Percentiles rank a stretch among this genome's conserved stretches.
Conservation (phyloP, 1,284 basidiomycete species). For the Quambalaria eucalypti region DNA sequence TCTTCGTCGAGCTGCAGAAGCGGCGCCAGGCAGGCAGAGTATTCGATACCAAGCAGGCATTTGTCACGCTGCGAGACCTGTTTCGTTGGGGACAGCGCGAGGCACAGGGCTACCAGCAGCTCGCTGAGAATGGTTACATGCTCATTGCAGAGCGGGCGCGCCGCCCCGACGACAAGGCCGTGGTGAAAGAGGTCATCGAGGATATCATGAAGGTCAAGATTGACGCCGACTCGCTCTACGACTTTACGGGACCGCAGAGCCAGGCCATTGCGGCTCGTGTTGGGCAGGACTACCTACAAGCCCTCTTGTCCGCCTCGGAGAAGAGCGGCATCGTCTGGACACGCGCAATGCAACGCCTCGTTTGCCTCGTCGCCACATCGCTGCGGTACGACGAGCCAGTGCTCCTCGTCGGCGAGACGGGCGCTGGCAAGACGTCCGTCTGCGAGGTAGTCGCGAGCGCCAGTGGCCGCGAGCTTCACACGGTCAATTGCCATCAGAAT, state of each 20-base stretch:
- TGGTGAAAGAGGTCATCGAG: conserved; percentile 89
- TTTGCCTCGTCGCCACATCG: conserved; percentile 71
- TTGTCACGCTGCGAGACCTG: conserved; percentile 89
- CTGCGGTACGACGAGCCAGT: conserved; percentile 87
- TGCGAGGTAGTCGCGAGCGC: conserved; percentile 79
- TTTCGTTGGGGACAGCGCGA: conserved; percentile 94
- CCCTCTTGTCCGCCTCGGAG: conserved; percentile 47
- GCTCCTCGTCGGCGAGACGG: conserved; percentile 94
- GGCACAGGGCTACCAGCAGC: conserved; percentile 72
- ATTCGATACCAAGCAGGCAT: conserved; percentile 94
- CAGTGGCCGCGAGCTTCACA: conserved; percentile 58
- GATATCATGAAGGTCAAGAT: conserved; percentile 79
- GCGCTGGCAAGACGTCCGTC: conserved; percentile 93
- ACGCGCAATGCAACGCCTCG: conserved; percentile 79
- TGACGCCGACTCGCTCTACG: conserved; percentile 55
- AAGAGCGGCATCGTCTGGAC: conserved; percentile 70
- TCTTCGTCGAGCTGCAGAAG: conserved; percentile 88
- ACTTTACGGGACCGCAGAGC: conserved; percentile 49
- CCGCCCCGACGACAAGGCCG: conserved; percentile 70
- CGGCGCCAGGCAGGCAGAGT: conserved; percentile 80
- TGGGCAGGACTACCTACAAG: conserved; percentile 14
- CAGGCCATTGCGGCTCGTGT: conserved; percentile 14
- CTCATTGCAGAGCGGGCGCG: conserved; percentile 85
- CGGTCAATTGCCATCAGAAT: conserved; percentile 94
- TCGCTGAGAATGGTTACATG: conserved; percentile 97